These are phyloP conservation scores for Moricandia moricandioides DNA, from an alignment of 345 rosid species.

Conservation along the genomic window DNA sequence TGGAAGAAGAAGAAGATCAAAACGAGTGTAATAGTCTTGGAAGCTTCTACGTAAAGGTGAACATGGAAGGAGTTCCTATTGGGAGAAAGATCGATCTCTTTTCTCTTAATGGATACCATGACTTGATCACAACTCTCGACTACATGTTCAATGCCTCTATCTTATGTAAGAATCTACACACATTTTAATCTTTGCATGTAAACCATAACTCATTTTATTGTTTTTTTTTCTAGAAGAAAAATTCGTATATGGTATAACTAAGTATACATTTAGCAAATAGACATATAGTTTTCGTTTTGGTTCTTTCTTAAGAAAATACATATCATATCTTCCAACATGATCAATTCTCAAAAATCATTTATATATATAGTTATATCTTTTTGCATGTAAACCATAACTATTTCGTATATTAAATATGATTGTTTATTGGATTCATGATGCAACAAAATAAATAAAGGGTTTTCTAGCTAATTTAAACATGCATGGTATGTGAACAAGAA, in stretches of 20 bases:
- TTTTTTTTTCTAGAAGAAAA: too few relatives aligned
- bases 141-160: slow-evolving; percentile 81
- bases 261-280: too few relatives aligned
- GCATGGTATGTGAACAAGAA: not conserved
- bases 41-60: slow-evolving; percentile 85
- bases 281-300: not conserved
- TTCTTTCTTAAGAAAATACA: not conserved
- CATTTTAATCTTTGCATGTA: slow-evolving; percentile 11
- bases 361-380: not conserved
- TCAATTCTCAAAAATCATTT: not conserved
- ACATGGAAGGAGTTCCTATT: slow-evolving; percentile 97
- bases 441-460: too few relatives aligned
- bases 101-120: slow-evolving; percentile 71
- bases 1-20: slow-evolving; percentile 46
- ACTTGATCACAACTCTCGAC: slow-evolving; percentile 70
- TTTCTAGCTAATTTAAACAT: not conserved
- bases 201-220: not conserved
- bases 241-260: too few relatives aligned
- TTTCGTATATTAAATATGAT: not conserved
- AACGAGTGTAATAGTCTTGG: slow-evolving; percentile 66
- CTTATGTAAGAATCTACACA: slow-evolving; percentile 50
- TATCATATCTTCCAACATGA: not conserved
- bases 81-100: slow-evolving; percentile 84
- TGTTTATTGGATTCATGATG: too few relatives aligned
- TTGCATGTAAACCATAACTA: not conserved